These are phyloP conservation scores for Alternaria rosae DNA, from an alignment of 2,329 filamentous ascomycete species.

Conservation along the genomic window DNA sequence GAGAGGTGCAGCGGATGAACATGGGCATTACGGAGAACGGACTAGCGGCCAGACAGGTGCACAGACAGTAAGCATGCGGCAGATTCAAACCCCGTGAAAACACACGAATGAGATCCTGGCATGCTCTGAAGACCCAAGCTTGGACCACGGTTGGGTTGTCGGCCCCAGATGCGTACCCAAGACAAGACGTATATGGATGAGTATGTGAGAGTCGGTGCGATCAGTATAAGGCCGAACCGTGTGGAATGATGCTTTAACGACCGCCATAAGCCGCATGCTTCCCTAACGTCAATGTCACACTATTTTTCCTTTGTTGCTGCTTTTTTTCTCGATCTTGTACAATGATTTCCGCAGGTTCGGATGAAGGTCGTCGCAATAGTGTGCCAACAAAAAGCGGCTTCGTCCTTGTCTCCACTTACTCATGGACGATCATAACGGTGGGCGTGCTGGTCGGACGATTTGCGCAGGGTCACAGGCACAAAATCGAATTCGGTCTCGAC, in stretches of 20 bases:
- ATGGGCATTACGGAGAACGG: background rate
- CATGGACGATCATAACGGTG: slow-evolving; percentile 23
- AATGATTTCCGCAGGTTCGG: slow-evolving; percentile 4
- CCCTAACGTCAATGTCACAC: background rate
- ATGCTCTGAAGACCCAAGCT: background rate
- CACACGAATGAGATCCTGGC: background rate
- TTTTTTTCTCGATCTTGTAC: background rate
- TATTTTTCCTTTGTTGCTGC: background rate
- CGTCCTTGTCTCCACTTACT: slow-evolving; percentile 28
- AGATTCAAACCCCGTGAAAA: background rate
- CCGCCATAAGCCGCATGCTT: background rate
- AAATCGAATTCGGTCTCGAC: slow-evolving; percentile 23
- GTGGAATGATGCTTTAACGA: background rate
- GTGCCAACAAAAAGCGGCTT: slow-evolving; percentile 16
- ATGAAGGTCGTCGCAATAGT: slow-evolving; percentile 14
- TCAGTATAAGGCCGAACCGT: background rate
- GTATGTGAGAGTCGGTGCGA: background rate
- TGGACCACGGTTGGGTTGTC: slow-evolving; percentile 1
- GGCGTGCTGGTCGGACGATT: slow-evolving; percentile 21
- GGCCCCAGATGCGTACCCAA: background rate
- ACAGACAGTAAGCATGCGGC: background rate
- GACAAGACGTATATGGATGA: background rate
- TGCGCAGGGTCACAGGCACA: slow-evolving; percentile 18
- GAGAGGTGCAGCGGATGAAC: background rate
- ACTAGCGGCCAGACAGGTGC: background rate